Evolutionary conservation across 2,329 filamentous ascomycete genomes (phyloP).

Genomic region (Beauveria sp.): DNA sequence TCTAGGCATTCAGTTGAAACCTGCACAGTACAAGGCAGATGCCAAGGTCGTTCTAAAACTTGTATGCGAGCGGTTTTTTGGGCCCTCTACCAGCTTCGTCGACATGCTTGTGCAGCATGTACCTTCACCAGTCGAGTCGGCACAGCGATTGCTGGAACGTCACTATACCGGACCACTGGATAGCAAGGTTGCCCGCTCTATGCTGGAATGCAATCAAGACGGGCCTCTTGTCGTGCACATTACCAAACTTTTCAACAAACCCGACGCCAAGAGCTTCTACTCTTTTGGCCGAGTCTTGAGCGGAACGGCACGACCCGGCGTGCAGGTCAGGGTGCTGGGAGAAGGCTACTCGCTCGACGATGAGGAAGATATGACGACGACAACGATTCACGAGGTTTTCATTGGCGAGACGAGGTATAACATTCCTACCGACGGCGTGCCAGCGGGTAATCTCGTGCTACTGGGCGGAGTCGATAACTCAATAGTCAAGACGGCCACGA

Average conservation of each 20-base stretch:
- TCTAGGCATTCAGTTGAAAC: conserved; percentile 80
- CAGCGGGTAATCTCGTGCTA: conserved; percentile 90
- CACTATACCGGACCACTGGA: conserved; percentile 92
- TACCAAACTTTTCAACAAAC: conserved; percentile 85
- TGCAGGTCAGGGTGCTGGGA: conserved; percentile 82
- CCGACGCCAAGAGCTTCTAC: conserved; percentile 85
- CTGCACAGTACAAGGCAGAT: conserved; percentile 84
- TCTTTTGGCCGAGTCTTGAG: conserved; percentile 89
- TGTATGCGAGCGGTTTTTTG: conserved; percentile 94
- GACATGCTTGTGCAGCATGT: conserved; percentile 91
- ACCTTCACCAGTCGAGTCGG: conserved; percentile 75
- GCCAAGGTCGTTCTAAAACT: conserved; percentile 81
- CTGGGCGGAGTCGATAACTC: conserved; percentile 92
- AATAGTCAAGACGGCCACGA: conserved; percentile 92
- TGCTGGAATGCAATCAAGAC: conserved; percentile 77
- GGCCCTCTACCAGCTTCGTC: conserved; percentile 79
- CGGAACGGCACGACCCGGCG: conserved; percentile 74
- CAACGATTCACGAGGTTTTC: conserved; percentile 77
- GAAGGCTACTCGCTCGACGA: conserved; percentile 96
- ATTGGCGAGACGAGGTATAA: conserved; percentile 92
- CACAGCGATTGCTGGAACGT: conserved; percentile 66
- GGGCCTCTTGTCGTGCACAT: conserved; percentile 87
- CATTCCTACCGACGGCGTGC: conserved; percentile 82
- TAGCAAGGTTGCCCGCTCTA: conserved; percentile 69
- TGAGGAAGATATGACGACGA: conserved; percentile 91